Percentiles rank a stretch among this genome's conserved stretches.
phyloP scores from a whole-genome alignment of 768 basidiomycete species.

The Tylopilus rubrobrunneus region DNA sequence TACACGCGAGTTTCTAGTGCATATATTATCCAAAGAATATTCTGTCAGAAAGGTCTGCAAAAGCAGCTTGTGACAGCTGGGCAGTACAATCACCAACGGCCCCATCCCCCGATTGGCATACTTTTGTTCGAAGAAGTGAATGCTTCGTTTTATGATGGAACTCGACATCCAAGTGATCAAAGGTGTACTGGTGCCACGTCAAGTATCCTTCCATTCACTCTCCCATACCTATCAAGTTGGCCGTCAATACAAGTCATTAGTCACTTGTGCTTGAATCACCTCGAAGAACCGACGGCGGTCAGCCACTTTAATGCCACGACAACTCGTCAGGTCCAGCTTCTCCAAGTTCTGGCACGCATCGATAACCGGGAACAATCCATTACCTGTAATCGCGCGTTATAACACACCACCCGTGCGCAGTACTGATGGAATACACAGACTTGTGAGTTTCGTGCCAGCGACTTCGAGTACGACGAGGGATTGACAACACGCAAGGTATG shows the following conservation, averaged over 20 bases:
- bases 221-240: conserved; percentile 23
- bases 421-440: conserved; percentile 33
- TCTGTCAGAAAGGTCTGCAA: too few species aligned
- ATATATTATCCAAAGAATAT: neutral
- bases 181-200: neutral
- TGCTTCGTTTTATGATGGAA: neutral
- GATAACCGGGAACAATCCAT: conserved; percentile 53
- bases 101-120: too few species aligned
- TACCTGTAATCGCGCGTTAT: conserved; percentile 33
- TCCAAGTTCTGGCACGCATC: conserved; percentile 51
- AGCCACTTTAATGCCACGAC: conserved; percentile 54
- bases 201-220: conserved; percentile 9
- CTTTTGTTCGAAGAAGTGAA: neutral
- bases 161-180: neutral
- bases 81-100: too few species aligned
- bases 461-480: conserved; percentile 47
- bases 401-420: neutral
- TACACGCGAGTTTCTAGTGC: neutral
- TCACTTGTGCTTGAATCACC: conserved; percentile 27
- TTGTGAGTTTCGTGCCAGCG: conserved; percentile 55
- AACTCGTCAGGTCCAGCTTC: conserved; percentile 63
- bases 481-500: conserved; percentile 50
- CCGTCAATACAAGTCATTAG: neutral
- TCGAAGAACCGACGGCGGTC: conserved; percentile 68
- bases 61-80: too few species aligned